phyloP scores from a whole-genome alignment of 192 early-diverging fungal genomes.

The Umbelopsis isabellina region DNA sequence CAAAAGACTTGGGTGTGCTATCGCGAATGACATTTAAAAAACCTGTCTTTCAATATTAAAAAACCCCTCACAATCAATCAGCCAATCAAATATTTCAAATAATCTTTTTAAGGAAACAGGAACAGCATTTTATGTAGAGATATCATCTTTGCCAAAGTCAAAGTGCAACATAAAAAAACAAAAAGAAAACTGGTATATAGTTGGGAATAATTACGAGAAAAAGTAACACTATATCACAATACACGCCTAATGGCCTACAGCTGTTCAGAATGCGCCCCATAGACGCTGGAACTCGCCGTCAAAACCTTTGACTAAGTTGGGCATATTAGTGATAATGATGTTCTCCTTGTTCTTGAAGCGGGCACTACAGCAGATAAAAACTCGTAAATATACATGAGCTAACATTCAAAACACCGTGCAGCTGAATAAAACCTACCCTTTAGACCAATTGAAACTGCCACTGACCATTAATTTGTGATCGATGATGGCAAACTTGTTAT shows the following conservation, averaged over 20 bases:
- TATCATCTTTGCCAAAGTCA: neutral
- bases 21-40: neutral
- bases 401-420: slow-evolving; percentile 39
- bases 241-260: neutral
- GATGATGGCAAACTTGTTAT: slow-evolving; percentile 74
- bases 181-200: too few species aligned
- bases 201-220: too few species aligned
- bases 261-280: slow-evolving; percentile 58
- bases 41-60: neutral
- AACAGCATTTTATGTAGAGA: neutral
- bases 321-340: slow-evolving; percentile 66
- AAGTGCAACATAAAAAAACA: too few species aligned
- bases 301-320: slow-evolving; percentile 57
- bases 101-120: neutral
- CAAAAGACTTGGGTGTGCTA: neutral
- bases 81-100: slow-evolving; percentile 13
- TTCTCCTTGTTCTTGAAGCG: slow-evolving; percentile 73
- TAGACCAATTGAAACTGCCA: slow-evolving; percentile 69
- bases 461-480: slow-evolving; percentile 59
- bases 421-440: slow-evolving; percentile 37
- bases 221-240: too few species aligned
- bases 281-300: slow-evolving; percentile 64
- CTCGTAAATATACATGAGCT: neutral
- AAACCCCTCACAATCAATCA: neutral
- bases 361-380: slow-evolving; percentile 40